These are phyloP conservation scores for Amniculicola lignicola DNA, from an alignment of 495 filamentous ascomycete species.

Conservation along the genomic window DNA sequence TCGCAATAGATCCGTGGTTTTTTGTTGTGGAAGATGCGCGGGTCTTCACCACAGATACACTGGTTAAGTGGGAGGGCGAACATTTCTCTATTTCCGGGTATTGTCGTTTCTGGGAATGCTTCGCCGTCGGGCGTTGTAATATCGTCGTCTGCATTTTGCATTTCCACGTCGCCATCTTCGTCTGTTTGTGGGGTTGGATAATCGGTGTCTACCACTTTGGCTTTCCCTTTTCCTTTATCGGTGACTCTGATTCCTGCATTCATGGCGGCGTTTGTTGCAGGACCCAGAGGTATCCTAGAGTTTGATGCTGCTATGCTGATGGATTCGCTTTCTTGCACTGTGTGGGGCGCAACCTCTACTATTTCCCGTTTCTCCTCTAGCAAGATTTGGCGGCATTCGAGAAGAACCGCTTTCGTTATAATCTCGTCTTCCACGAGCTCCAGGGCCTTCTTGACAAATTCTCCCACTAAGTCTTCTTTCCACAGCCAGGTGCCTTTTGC, in stretches of 20 bases:
- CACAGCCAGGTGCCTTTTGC: constrained; percentile 4
- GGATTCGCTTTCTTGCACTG: neutral
- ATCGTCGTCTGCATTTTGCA: neutral
- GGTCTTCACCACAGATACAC: constrained; percentile 3
- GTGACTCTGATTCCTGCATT: neutral
- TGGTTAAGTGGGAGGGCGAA: neutral
- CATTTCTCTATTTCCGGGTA: no score
- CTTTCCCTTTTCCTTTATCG: constrained; percentile 2
- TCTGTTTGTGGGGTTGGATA: neutral
- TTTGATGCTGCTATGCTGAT: no score
- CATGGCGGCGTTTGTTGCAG: neutral
- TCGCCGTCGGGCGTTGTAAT: neutral
- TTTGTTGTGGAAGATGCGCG: neutral
- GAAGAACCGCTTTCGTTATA: constrained; percentile 8
- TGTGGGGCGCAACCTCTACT: no score
- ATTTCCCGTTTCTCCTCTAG: neutral
- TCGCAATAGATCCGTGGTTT: neutral
- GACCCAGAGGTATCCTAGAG: no score
- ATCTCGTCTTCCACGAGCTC: constrained; percentile 10
- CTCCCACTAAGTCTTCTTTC: neutral
- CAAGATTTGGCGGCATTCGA: neutral
- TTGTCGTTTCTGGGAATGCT: neutral
- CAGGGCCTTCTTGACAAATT: constrained; percentile 1
- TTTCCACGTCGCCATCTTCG: constrained; percentile 1
- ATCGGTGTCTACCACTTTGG: neutral